A percentile compares a stretch with the other conserved stretches of the same genome.
These are phyloP conservation scores for Linnemannia hyalina DNA, from an alignment of 192 early-diverging fungal species.

Conservation along the genomic window DNA sequence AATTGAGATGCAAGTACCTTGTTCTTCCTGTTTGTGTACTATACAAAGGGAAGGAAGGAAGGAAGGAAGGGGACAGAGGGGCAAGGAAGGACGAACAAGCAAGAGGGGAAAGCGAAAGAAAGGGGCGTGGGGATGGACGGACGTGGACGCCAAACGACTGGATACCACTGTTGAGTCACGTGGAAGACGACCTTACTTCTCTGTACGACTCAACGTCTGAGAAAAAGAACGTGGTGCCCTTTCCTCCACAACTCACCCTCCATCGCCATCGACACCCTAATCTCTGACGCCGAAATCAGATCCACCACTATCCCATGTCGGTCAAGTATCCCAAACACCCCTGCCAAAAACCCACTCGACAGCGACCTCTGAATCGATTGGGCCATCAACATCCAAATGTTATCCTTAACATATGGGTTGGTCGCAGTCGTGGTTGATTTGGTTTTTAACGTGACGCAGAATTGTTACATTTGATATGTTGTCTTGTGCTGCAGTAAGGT, in stretches of 20 bases:
- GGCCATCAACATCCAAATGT: constrained; percentile 93
- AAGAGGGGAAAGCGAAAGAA: not conserved
- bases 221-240: constrained; percentile 37
- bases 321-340: constrained; percentile 93
- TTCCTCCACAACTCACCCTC: constrained; percentile 63
- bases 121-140: not conserved
- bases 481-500: constrained; percentile 74
- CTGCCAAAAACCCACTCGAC: constrained; percentile 95
- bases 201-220: not conserved
- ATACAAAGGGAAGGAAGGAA: too few relatives aligned
- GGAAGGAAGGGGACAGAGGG: not conserved
- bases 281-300: constrained; percentile 92
- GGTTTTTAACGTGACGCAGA: constrained; percentile 58
- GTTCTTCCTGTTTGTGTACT: too few relatives aligned
- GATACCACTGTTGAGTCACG: too few relatives aligned
- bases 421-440: too few relatives aligned
- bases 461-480: constrained; percentile 66
- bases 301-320: constrained; percentile 91
- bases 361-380: constrained; percentile 96
- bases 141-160: too few relatives aligned
- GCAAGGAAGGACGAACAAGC: not conserved
- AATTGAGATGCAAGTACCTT: too few relatives aligned
- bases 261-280: constrained; percentile 92
- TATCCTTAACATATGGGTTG: constrained; percentile 98
- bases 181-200: too few relatives aligned